Evolutionary conservation across 192 early-diverging fungal species (phyloP), one percentile per base, ranked within the genome.

Genomic region (Phycomyces nitens): DNA sequence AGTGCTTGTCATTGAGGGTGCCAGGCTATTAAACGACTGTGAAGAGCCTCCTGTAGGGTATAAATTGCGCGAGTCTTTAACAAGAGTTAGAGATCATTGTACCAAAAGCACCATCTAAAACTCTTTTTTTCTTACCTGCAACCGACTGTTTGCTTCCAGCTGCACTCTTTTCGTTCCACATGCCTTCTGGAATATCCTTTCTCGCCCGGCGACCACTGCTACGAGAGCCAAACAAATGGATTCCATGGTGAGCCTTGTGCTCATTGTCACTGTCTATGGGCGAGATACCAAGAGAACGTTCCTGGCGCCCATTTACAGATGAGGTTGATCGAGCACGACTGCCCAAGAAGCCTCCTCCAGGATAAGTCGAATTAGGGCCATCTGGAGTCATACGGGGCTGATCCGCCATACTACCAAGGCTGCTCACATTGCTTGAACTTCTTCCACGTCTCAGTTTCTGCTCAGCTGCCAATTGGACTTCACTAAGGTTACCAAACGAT

Each of bases 1-100:
- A 3, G 56, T 34, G 27, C 64, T 53, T 12, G 56, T 54, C 26
- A 74, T 64, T n/a, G 79, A 76, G 24, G 70, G 73, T 20, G 82
- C 58, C 3, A 72, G 50, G 22, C 68, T 73, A 24, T 72, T 77
- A n/a, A 72, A 29, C 8, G 71, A 72, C 16, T 34, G 27, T 12
- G 16, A 42, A 34, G 64, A 65, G 2, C 39, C 26, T 22, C 40
- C 40, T 1, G 22, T 51, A 41, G 39, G 11, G 18, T 47, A 18
- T 14, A 14, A 14, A 47, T 18, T 47, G 44, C 44, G 44, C 18
- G 18, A n/a, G 44, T 47, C 44, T 47, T 47, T n/a, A 3, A n/a
- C 44, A 14, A 47, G 3, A n/a, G 18, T 47, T 3, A 7, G 12
- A 18, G 18, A 47, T n/a, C n/a, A n/a, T n/a, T n/a, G n/a, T n/a